Evolutionary conservation across 2,329 filamentous ascomycete species (phyloP).

Genomic region (Cyphellophora attinorum): DNA sequence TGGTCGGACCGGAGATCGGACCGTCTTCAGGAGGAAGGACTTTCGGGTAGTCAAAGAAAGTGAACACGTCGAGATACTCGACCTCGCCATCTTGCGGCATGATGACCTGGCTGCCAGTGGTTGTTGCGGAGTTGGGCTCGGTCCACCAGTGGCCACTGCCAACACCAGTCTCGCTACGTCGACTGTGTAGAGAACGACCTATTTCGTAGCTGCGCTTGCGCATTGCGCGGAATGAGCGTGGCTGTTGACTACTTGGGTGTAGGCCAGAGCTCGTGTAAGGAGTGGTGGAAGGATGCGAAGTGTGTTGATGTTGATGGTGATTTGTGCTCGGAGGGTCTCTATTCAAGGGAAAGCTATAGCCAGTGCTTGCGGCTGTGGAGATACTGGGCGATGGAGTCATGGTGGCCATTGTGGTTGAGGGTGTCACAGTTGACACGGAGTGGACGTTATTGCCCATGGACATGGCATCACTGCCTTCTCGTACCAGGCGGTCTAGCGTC

Average conservation of each 20-base stretch:
- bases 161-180: not conserved
- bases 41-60: conserved; percentile 80
- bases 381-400: conserved; percentile 33
- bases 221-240: not conserved
- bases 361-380: not conserved
- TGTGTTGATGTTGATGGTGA: not conserved
- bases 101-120: too few species aligned
- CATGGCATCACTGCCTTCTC: conserved; percentile 42
- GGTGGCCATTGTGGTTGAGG: conserved; percentile 82
- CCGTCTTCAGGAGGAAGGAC: conserved; percentile 7
- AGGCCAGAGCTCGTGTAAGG: too few species aligned
- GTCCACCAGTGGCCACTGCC: too few species aligned
- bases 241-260: not conserved
- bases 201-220: conserved; percentile 42
- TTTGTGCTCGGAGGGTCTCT: not conserved
- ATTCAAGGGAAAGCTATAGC: not conserved
- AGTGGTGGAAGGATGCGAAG: not conserved
- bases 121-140: too few species aligned
- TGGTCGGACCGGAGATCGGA: too few species aligned
- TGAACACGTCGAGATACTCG: conserved; percentile 85
- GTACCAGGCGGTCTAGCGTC: conserved; percentile 71
- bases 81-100: conserved; percentile 66
- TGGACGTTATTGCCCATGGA: conserved; percentile 45
- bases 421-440: conserved; percentile 62
- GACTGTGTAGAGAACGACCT: not conserved